A percentile compares a stretch with the other conserved stretches of the same genome.
Evolutionary conservation across 2,329 filamentous ascomycete species (phyloP).

Genomic region (Cercospora sesami): DNA sequence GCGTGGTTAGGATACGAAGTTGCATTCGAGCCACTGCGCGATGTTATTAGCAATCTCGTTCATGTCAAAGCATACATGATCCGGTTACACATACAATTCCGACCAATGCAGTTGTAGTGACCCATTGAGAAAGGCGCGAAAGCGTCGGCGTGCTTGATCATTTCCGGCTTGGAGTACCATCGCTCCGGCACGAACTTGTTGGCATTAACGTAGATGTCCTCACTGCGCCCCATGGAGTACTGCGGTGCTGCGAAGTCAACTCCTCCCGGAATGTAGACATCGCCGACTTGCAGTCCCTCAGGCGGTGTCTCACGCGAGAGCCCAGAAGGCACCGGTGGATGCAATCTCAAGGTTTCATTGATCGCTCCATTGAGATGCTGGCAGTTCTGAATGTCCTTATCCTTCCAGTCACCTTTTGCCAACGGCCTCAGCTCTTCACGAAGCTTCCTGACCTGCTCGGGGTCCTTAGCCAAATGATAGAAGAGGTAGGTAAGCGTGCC

Average conservation of each 20-base stretch:
- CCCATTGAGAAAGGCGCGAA: constrained; percentile 43
- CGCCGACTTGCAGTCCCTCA: constrained; percentile 41
- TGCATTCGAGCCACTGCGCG: constrained; percentile 40
- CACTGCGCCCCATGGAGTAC: constrained; percentile 31
- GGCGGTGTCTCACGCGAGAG: constrained; percentile 41
- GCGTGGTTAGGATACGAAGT: constrained; percentile 39
- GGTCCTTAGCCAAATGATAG: constrained; percentile 41
- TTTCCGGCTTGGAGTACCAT: constrained; percentile 41
- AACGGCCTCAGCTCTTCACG: constrained; percentile 38
- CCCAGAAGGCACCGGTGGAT: constrained; percentile 43
- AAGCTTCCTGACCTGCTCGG: constrained; percentile 36
- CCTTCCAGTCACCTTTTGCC: constrained; percentile 23
- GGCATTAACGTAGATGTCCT: constrained; percentile 35
- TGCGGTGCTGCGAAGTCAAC: constrained; percentile 25
- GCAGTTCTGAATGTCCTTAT: constrained; percentile 32
- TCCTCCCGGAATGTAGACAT: constrained; percentile 39
- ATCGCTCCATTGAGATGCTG: constrained; percentile 44
- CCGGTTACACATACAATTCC: constrained; percentile 24
- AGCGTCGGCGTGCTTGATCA: constrained; percentile 40
- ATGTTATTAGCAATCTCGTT: constrained; percentile 11
- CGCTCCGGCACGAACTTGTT: constrained; percentile 40
- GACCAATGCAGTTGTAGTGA: constrained; percentile 42
- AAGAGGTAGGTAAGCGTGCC: constrained; percentile 45
- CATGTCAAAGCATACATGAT: background rate
- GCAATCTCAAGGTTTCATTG: constrained; percentile 45